Conservation (phyloP, 192 early-diverging fungal genomes). For the Diversispora epigaea region DNA sequence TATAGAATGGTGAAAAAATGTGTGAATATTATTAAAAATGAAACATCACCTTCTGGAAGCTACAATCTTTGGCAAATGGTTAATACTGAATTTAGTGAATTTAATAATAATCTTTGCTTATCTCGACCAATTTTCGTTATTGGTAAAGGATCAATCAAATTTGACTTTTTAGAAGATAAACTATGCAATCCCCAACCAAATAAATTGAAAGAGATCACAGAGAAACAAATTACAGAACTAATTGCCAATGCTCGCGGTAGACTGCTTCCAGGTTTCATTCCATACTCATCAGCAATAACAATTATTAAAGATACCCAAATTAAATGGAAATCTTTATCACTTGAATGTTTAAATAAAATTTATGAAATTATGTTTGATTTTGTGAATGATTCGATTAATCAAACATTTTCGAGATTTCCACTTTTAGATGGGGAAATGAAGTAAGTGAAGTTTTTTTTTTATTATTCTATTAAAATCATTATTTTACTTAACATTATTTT, state of each 20-base stretch:
- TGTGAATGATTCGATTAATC: not conserved
- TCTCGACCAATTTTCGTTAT: constrained; percentile 1
- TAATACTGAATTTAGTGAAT: not conserved
- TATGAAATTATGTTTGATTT: not conserved
- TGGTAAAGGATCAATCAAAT: not conserved
- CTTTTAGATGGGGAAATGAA: not conserved
- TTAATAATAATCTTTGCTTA: not conserved
- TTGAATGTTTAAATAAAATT: constrained; percentile 1
- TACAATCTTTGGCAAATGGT: not conserved
- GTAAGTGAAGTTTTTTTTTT: not conserved
- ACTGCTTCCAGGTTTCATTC: not conserved
- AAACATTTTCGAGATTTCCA: constrained; percentile 10
- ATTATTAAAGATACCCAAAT: not conserved
- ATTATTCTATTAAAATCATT: not conserved
- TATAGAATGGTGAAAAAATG: constrained; percentile 8
- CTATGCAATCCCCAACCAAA: not conserved
- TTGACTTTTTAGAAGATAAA: not conserved
- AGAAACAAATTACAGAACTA: not conserved
- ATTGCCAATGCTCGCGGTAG: not conserved
- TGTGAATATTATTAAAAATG: not conserved
- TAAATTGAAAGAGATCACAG: not conserved
- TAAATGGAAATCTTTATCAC: not conserved
- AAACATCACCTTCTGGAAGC: not conserved
- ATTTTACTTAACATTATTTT: not conserved
- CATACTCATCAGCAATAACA: not conserved